Base-by-base conservation (phyloP, 2,329 filamentous ascomycete genomes). In the Parafenestella ontariensis region DNA sequence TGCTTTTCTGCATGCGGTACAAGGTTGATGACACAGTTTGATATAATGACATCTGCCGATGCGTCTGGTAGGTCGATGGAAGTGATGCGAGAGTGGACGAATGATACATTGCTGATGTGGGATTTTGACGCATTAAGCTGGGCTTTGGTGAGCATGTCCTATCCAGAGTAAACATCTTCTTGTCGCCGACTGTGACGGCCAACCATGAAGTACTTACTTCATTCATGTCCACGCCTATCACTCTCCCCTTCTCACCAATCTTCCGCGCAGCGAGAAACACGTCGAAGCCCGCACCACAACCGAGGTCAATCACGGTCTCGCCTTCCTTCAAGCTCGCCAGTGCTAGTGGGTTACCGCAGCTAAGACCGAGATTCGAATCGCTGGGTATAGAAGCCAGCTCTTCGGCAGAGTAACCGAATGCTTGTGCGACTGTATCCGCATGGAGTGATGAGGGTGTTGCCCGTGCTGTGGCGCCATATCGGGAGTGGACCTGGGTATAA, bases 171-270 rank as follows among this genome's bases (percentile, higher is more conserved):
- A n/a, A n/a, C n/a, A n/a, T n/a, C n/a, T n/a, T n/a, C n/a, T n/a
- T n/a, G n/a, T n/a, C n/a, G n/a, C n/a, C n/a, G n/a, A n/a, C n/a
- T n/a, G n/a, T n/a, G n/a, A n/a, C n/a, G n/a, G n/a, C n/a, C n/a
- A n/a, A n/a, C n/a, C n/a, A n/a, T n/a, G n/a, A n/a, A n/a, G n/a
- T 10, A 49, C 34, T 34, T 64, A 82, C 83, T 70, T 84, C 78
- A 58, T 82, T 87, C 81, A 87, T 87, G 61, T 88, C 85, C 4
- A 87, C 74, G 7, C 85, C 85, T 44, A 86, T 81, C 3, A 76
- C 82, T 24, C 72, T 78, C 1, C 84, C 84, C 3, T 66, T 68
- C 0, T 61, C 42, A 0, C 83, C 83, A 33, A 87, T 78, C 60
- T 78, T 82, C 23, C 73, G 73, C 3, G 82, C 77, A 10, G 84